Evolutionary conservation across 2,329 filamentous ascomycete species (phyloP), one percentile per base, ranked within the genome.

Genomic region (Cladophialophora bantiana): DNA sequence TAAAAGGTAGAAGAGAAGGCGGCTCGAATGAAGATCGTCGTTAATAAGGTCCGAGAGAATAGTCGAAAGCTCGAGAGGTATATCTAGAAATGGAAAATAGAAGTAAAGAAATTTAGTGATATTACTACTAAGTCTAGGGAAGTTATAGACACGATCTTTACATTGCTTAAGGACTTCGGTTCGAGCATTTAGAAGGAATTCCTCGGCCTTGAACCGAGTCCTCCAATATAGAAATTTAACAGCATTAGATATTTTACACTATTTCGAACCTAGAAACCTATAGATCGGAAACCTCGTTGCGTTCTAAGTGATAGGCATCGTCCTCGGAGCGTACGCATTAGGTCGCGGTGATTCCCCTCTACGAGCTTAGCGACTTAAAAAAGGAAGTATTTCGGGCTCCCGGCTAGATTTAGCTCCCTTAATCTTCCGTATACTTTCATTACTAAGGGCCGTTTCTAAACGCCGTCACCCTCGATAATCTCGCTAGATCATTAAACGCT

Each of bases 101-200:
- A 63, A 52, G 60, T 36, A 63, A 63, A 63, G 50, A 57, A 55
- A 63, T 63, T 48, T 48, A 56, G 60, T 57, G 36, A 63, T 32
- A 45, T 56, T 56, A 34, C 60, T 63, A 31, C 31, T 63, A 63
- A 56, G 50, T 63, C 10, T 63, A 63, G 60, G 60, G 60, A 63
- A 63, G 60, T 63, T 31, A 63, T 63, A 63, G 60, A 57, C 34
- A 35, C 55, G 26, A 64, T 64, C 62, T 32, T 64, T 64, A 18
- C 31, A 64, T 59, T 64, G 34, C 62, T 64, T 32, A 64, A 64
- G 62, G 62, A 59, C 54, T 64, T 64, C 62, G 62, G 54, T 64
- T 64, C 62, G 55, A 64, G 55, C n/a, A 40, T 62, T 62, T 26
- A 62, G 59, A 6, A 55, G 59, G 48, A 55, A 36, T n/a, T 48